Evolutionary conservation across 768 basidiomycete species (phyloP).

Genomic region (Boletus rufocinnamomeus): DNA sequence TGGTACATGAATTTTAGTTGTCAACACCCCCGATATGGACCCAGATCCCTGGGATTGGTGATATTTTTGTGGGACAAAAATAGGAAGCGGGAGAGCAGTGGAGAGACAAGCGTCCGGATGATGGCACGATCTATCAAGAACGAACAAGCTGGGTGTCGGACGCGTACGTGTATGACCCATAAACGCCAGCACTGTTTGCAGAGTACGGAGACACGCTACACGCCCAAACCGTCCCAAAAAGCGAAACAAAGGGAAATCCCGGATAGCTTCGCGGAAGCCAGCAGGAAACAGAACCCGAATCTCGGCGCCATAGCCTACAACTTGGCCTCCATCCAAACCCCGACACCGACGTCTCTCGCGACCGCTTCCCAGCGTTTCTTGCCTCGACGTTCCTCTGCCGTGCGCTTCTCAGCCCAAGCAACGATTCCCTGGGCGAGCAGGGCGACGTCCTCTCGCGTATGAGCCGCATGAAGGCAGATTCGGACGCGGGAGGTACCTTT

Average conservation of each 20-base stretch:
- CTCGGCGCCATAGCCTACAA: conserved; percentile 8
- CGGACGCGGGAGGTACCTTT: conserved; percentile 82
- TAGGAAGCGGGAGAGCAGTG: background rate
- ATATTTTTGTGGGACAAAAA: background rate
- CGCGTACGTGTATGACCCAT: background rate
- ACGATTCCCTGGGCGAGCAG: conserved; percentile 53
- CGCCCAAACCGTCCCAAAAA: background rate
- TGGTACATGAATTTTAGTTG: background rate
- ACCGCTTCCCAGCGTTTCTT: conserved; percentile 14
- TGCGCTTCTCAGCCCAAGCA: conserved; percentile 33
- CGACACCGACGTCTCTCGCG: conserved; percentile 19
- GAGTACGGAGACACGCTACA: background rate
- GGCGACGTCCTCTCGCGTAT: conserved; percentile 64
- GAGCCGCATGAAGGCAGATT: conserved; percentile 85
- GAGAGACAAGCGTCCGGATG: background rate
- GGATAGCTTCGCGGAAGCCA: too few species aligned
- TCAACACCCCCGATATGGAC: background rate
- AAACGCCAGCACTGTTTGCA: background rate
- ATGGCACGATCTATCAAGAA: background rate
- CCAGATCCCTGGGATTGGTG: background rate
- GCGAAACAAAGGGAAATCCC: background rate
- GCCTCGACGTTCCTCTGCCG: conserved; percentile 8
- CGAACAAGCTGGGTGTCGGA: background rate
- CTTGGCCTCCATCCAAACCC: conserved; percentile 34
- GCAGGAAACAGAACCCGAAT: background rate